Conservation (phyloP, 352 stramenopile species). For the Phytopythium kandeliae region DNA sequence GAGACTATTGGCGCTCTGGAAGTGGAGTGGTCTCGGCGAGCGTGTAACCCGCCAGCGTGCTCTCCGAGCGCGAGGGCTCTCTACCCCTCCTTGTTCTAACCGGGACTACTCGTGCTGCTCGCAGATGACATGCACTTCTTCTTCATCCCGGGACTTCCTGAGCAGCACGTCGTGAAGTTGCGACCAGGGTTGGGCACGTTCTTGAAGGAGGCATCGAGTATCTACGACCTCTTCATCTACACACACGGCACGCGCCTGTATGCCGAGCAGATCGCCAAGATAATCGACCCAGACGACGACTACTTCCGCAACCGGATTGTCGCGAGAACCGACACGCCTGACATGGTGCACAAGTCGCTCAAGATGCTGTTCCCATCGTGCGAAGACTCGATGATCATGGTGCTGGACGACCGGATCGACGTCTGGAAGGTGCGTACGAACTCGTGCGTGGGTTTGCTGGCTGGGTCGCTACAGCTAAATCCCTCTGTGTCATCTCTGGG, state of each 20-base stretch:
- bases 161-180: constrained; percentile 92
- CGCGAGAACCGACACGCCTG: constrained; percentile 77
- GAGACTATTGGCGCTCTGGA: background rate
- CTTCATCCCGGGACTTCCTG: constrained; percentile 59
- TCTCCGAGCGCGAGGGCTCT: too few relatives aligned
- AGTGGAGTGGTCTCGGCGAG: too few relatives aligned
- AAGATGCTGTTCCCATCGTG: constrained; percentile 84
- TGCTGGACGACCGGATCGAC: constrained; percentile 81
- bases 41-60: too few relatives aligned
- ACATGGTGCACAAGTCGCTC: constrained; percentile 84
- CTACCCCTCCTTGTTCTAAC: too few relatives aligned
- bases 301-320: constrained; percentile 88
- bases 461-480: background rate
- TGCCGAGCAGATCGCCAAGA: constrained; percentile 91
- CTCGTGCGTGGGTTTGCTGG: background rate
- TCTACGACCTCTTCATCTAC: constrained; percentile 95
- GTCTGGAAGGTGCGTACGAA: constrained; percentile 58
- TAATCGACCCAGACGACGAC: constrained; percentile 82
- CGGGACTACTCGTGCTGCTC: background rate
- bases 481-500: background rate
- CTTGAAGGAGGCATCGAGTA: constrained; percentile 66
- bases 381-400: constrained; percentile 85
- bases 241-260: constrained; percentile 93
- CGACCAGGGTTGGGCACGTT: constrained; percentile 88
- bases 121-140: constrained; percentile 79